Evolutionary conservation across 352 stramenopile species (phyloP), one percentile per base, ranked within the genome.

Genomic region (Phytophthora brassicae): DNA sequence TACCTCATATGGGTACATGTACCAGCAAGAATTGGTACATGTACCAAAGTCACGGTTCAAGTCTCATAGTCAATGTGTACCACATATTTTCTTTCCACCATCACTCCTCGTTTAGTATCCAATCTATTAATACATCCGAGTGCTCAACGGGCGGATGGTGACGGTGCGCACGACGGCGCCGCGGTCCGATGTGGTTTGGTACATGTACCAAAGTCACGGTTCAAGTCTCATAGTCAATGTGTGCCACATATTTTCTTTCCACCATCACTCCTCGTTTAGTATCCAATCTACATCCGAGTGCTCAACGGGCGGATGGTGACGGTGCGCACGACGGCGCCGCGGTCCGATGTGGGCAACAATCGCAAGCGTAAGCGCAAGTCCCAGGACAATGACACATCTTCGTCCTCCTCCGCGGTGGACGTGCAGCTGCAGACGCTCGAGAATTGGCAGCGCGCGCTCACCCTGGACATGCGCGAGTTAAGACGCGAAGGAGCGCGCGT

Each of bases 361-460:
- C 71, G 68, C 41, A 78, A 78, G 47, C 70, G 71, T 22, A 75
- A 65, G 50, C 44, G 56, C 20, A 68, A 73, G 44, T 13, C 39
- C n/a, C 43, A 57, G 20, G 6, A 7, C 8, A n/a, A n/a, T n/a
- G n/a, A n/a, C n/a, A n/a, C n/a, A n/a, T 29, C 52, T 31, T 8
- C 24, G 12, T 41, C 42, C 5, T n/a, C 48, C 4, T 44, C 49
- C 12, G 31, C 35, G 7, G 29, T 70, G 4, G 38, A 57, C 6
- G 48, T 47, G 24, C 47, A 70, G 55, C 45, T 76, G 5, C 38
- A 63, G 49, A 68, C 67, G 17, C 51, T 79, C 31, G 67, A 79
- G 58, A 66, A 66, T 20, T 79, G 66, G 70, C 60, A 75, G 22
- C 55, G 61, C n/a, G 60, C 67, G 0, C 24, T 79, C 23, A 74